Conservation (phyloP, 768 basidiomycete genomes). For the Phylloporus arenicola region DNA sequence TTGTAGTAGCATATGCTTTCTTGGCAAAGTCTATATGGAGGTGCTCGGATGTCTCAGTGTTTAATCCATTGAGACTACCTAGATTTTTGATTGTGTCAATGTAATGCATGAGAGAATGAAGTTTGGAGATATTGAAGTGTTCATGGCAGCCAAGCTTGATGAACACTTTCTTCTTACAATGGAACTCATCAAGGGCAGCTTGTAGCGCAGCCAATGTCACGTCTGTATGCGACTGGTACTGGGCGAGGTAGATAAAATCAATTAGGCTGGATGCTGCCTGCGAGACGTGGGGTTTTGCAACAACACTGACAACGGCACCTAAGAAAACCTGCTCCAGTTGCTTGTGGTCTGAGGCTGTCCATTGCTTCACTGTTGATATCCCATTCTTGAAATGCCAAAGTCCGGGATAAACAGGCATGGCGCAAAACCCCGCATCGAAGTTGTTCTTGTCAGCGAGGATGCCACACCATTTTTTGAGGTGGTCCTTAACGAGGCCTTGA, state of each 20-base stretch:
- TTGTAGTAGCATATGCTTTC: background rate
- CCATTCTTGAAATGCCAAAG: background rate
- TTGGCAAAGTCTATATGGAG: background rate
- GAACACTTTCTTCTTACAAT: background rate
- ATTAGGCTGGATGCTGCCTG: background rate
- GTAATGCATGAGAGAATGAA: background rate
- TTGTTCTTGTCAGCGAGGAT: rapidly evolving
- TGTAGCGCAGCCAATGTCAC: background rate
- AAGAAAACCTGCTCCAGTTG: background rate
- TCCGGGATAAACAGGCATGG: background rate
- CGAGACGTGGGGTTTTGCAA: no score
- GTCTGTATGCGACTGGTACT: background rate
- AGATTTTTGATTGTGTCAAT: background rate
- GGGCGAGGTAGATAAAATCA: background rate
- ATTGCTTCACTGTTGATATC: background rate
- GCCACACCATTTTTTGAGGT: background rate
- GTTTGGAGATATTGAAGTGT: background rate
- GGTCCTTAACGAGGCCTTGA: slow-evolving; percentile 1
- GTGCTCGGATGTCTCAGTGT: background rate
- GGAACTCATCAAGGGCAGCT: background rate
- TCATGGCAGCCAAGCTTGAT: background rate
- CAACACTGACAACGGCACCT: no score
- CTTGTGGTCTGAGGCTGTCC: slow-evolving; percentile 1
- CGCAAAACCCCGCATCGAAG: background rate
- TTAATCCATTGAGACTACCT: background rate